These are phyloP conservation scores for Aspergillus pseudoviridinutans DNA, from an alignment of 2,329 filamentous ascomycete genomes.

Conservation along the genomic window DNA sequence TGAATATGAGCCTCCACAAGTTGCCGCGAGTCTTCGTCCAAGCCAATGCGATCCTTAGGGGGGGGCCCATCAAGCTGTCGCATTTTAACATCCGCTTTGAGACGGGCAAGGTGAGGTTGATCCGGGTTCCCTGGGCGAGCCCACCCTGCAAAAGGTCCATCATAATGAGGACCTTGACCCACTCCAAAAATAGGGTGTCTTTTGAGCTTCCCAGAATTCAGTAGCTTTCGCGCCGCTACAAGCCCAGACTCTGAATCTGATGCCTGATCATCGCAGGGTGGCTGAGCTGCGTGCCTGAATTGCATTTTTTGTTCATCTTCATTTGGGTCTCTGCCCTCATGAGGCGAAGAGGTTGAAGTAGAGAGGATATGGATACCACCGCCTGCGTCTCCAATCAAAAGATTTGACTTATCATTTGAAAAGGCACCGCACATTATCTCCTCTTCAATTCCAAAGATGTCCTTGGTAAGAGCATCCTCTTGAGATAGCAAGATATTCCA, in stretches of 20 bases:
- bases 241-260: conserved; percentile 23
- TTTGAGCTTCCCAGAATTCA: conserved; percentile 32
- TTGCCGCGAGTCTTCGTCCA: conserved; percentile 15
- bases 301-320: conserved; percentile 12
- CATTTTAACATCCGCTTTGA: conserved; percentile 23
- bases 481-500: conserved; percentile 55
- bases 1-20: conserved; percentile 21
- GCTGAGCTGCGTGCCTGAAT: conserved; percentile 22
- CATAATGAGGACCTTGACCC: conserved; percentile 38
- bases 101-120: conserved; percentile 19
- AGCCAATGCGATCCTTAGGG: conserved; percentile 13
- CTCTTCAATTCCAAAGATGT: conserved; percentile 47
- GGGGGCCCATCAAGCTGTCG: conserved; percentile 30
- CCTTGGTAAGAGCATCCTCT: conserved; percentile 50
- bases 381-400: conserved; percentile 56
- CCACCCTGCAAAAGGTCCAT: conserved; percentile 40
- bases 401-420: conserved; percentile 51
- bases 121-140: conserved; percentile 28
- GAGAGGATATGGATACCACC: conserved; percentile 53
- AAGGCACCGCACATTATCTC: conserved; percentile 58
- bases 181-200: conserved; percentile 36
- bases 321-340: conserved; percentile 10
- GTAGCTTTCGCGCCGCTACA: conserved; percentile 21
- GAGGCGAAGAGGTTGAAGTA: conserved; percentile 23
- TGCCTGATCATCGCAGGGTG: conserved; percentile 3